Evolutionary conservation across 2,329 filamentous ascomycete species (phyloP), one percentile per base, ranked within the genome.

Genomic region (Pestalotiopsis sp.): DNA sequence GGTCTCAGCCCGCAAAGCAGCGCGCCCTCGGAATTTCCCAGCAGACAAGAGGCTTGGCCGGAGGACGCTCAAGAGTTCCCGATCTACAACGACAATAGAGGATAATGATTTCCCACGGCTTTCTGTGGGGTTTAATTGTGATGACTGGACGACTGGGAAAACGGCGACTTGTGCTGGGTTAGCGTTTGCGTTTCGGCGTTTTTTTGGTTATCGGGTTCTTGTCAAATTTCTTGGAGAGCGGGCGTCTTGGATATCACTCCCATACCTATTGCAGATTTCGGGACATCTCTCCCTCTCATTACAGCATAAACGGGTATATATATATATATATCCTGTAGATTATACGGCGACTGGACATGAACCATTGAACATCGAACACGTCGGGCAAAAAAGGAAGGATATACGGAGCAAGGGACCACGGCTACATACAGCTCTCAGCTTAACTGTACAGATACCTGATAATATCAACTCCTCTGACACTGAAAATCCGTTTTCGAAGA

Each of bases 11-110:
- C 82, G 56, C 73, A 70, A 40, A 88, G 86, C 73, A 86, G 85
- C 75, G 81, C 83, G 72, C 87, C 87, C 1, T 87, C 84, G 20
- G 87, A 89, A 73, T 89, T 89, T 72, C 84, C 86, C 5, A 87
- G 83, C 74, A 87, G 83, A 13, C 84, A 85, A 70, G 80, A 76
- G 17, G 79, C 80, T 9, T 85, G 81, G 81, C 14, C 36, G 2
- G 59, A 62, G n/a, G 67, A 52, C 12, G 40, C 40, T 1, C 63
- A 56, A 45, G 66, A 68, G 4, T 73, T 73, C 36, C 61, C 17
- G n/a, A 70, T 70, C 12, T 68, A 68, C 45, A 71, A 71, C 57
- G 72, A 72, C 20, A 36, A 58, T 5, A 40, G 20, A 17, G 25
- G 17, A 36, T 38, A 20, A 40, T 52, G 11, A 23, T 17, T 45